A percentile compares a stretch with the other conserved stretches of the same genome.
These are phyloP conservation scores for Trichomonas gallinae DNA, from an alignment of 208 protist species.

Conservation along the genomic window DNA sequence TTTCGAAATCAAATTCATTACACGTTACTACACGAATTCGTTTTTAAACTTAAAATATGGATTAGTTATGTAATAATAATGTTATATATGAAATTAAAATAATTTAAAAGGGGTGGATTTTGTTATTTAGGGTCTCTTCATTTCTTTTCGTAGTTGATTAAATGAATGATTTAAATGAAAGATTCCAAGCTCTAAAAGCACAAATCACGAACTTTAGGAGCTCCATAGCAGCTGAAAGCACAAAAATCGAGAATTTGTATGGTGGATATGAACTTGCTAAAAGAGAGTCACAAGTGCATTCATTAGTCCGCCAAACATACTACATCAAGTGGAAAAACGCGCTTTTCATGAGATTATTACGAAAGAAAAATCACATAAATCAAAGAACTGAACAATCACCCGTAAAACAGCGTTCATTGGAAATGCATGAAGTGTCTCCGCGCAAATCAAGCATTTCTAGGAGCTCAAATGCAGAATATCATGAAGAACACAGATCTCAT, in stretches of 20 bases:
- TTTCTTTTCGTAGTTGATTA: not conserved
- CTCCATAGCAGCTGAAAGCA: not conserved
- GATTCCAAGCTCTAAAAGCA: not conserved
- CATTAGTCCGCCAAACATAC: not conserved
- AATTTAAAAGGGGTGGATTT: not conserved
- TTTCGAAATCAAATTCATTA: too few relatives aligned
- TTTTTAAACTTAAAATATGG: too few relatives aligned
- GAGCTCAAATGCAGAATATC: not conserved
- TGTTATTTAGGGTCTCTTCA: not conserved
- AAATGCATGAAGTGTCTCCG: not conserved
- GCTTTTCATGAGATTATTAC: not conserved
- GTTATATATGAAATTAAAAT: too few relatives aligned
- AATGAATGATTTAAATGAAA: not conserved
- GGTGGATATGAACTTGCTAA: not conserved
- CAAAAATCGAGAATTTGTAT: not conserved
- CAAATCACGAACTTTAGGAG: not conserved
- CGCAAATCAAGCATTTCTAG: not conserved
- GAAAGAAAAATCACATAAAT: too few relatives aligned
- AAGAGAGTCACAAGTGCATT: not conserved
- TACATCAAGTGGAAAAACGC: not conserved
- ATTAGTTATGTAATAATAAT: too few relatives aligned
- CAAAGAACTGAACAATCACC: too few relatives aligned
- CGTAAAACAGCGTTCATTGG: too few relatives aligned
- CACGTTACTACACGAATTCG: too few relatives aligned
- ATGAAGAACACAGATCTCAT: not conserved